Evolutionary conservation across 768 basidiomycete genomes (phyloP).

Genomic region (Hygrocybe punicea): DNA sequence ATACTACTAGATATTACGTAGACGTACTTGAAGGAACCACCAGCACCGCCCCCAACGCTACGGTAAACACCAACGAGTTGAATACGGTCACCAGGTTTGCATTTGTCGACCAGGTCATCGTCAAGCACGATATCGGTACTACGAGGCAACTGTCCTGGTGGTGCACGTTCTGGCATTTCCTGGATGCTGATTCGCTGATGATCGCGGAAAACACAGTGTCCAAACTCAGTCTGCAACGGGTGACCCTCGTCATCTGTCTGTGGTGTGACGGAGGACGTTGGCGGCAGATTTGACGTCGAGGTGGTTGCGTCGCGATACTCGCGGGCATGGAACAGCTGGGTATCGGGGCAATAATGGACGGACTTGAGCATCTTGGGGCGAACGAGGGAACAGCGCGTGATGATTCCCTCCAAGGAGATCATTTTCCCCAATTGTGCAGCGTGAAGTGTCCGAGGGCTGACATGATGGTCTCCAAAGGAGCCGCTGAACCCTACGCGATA

Average conservation of each 20-base stretch:
- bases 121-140: slow-evolving; percentile 95
- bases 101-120: slow-evolving; percentile 94
- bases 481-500: slow-evolving; percentile 91
- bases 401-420: slow-evolving; percentile 97
- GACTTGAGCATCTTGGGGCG: slow-evolving; percentile 98
- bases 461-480: slow-evolving; percentile 97
- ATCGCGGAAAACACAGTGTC: slow-evolving; percentile 87
- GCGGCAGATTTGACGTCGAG: slow-evolving; percentile 79
- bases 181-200: slow-evolving; percentile 98
- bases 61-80: slow-evolving; percentile 95
- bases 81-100: slow-evolving; percentile 96
- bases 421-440: slow-evolving; percentile 90
- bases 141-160: slow-evolving; percentile 92
- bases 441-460: slow-evolving; percentile 88
- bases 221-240: slow-evolving; percentile 86
- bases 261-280: slow-evolving; percentile 82
- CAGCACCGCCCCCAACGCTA: slow-evolving; percentile 86
- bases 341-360: slow-evolving; percentile 91
- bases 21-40: slow-evolving; percentile 89
- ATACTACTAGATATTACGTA: slow-evolving; percentile 8
- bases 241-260: slow-evolving; percentile 90
- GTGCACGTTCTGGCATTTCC: slow-evolving; percentile 99
- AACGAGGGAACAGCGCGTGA: slow-evolving; percentile 95
- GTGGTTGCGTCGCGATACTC: slow-evolving; percentile 93
- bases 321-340: slow-evolving; percentile 76